Base-by-base conservation (phyloP, 345 rosid genomes). In the Acer campestre region DNA sequence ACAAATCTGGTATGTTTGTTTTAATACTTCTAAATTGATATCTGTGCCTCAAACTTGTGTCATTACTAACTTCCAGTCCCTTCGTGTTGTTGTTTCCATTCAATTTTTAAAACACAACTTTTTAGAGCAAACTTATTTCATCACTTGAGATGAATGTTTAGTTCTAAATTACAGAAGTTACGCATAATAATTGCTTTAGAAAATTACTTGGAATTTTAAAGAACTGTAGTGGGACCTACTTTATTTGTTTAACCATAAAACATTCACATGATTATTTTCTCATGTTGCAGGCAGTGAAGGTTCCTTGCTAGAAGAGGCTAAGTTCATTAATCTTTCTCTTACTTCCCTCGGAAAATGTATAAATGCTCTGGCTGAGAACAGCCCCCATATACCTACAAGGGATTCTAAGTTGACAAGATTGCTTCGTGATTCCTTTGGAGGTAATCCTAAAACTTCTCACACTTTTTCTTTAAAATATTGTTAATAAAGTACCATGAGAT, bases 351-450 rank as follows among this genome's bases (percentile, higher is more conserved):
- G 98, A 10, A 95, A 92, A 83, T 95, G 98, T 80, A 93, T 95
- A 85, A 95, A 95, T 85, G 98, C 98, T 67, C 81, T 95, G 89
- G 98, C 98, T 77, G 98, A 93, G 85, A 93, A 93, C 82, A 84
- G 93, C 82, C 81, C 93, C 25, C 98, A 95, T 82, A 93, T 95
- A 85, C 98, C 98, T 61, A 89, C 92, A 17, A 90, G 98, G 87
- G 98, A 95, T 76, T 95, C 98, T 53, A 95, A 92, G 83, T 84
- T 95, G 79, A 95, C 98, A 63, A 88, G 98, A 86, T 89, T 95
- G 88, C 93, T 95, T 76, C 97, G 98, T 40, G 98, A 93, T 89
- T 92, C 98, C 75, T 95, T 92, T 65, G 98, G 98, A 83, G 98
- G 98, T 94, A 74, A 85, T 73, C 67, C 46, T 23, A 23, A 22